These are phyloP conservation scores for Hypoxylon sp. DNA, from an alignment of 2,329 filamentous ascomycete species.

Conservation along the genomic window DNA sequence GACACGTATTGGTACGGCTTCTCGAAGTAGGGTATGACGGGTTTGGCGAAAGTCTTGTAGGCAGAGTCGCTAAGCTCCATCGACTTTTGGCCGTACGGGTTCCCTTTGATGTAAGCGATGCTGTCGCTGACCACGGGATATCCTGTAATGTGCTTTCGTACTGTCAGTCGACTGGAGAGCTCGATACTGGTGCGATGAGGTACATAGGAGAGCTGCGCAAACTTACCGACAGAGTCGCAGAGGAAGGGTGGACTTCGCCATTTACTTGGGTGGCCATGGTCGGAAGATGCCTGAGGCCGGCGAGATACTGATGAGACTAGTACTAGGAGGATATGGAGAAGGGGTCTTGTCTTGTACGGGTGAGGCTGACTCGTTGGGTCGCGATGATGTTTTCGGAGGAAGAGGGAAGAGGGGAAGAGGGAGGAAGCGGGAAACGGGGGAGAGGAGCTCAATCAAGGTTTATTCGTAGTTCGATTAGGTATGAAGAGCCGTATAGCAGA, in stretches of 20 bases:
- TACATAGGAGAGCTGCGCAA: neutral
- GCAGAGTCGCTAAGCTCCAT: slow-evolving; percentile 76
- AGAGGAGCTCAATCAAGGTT: slow-evolving; percentile 16
- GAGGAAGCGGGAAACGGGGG: slow-evolving; percentile 1
- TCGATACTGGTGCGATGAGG: neutral
- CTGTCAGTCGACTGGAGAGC: slow-evolving; percentile 13
- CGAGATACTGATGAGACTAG: slow-evolving; percentile 8
- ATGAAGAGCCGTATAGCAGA: neutral
- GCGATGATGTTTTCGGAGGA: slow-evolving; percentile 8
- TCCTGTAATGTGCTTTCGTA: slow-evolving; percentile 75
- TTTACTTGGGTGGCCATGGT: slow-evolving; percentile 47
- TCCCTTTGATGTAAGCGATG: slow-evolving; percentile 79
- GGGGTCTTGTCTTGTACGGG: slow-evolving; percentile 5
- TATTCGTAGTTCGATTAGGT: slow-evolving; percentile 6
- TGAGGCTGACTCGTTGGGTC: slow-evolving; percentile 25
- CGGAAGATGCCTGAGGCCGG: slow-evolving; percentile 1
- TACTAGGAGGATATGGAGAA: slow-evolving; percentile 20
- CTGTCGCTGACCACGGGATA: slow-evolving; percentile 86
- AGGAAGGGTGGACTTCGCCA: slow-evolving; percentile 45
- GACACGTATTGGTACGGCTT: slow-evolving; percentile 83
- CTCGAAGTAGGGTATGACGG: slow-evolving; percentile 78
- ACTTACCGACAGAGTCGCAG: slow-evolving; percentile 47
- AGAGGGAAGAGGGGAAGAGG: neutral
- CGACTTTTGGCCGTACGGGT: slow-evolving; percentile 84
- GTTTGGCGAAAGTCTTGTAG: slow-evolving; percentile 79